These are phyloP conservation scores for Nannizziopsis arthrosporioides DNA, from an alignment of 2,329 filamentous ascomycete genomes.

Conservation along the genomic window DNA sequence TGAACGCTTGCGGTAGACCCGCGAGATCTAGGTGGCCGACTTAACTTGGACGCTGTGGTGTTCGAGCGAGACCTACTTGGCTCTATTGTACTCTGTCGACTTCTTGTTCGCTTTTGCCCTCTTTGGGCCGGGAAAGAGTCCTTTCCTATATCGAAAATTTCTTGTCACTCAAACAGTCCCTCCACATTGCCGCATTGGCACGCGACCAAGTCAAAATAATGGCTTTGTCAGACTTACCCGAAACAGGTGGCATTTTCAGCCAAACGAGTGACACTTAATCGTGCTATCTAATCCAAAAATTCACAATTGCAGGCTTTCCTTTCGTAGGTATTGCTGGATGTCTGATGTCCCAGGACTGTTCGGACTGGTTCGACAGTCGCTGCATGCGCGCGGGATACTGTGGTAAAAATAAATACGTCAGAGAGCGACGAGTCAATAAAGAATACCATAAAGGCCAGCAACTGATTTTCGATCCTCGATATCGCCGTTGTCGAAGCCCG, in stretches of 20 bases:
- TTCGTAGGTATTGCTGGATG: neutral
- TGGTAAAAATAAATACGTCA: conserved; percentile 9
- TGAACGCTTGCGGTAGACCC: conserved; percentile 39
- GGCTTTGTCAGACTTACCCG: conserved; percentile 20
- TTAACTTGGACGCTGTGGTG: conserved; percentile 29
- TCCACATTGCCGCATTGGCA: neutral
- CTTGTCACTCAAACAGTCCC: neutral
- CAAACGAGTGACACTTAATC: neutral
- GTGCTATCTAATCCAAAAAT: neutral
- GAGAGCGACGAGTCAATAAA: conserved; percentile 10
- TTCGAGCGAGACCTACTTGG: conserved; percentile 33
- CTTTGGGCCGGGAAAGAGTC: conserved; percentile 25
- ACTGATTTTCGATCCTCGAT: conserved; percentile 4
- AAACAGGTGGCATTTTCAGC: conserved; percentile 24
- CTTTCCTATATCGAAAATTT: conserved; percentile 4
- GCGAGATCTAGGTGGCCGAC: conserved; percentile 35
- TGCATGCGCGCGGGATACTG: conserved; percentile 6
- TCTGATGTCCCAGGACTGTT: neutral
- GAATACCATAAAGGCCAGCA: conserved; percentile 8
- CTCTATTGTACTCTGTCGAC: conserved; percentile 32
- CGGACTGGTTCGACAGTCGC: conserved; percentile 2
- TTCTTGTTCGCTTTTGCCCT: conserved; percentile 29
- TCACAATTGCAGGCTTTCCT: neutral
- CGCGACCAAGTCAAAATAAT: neutral
- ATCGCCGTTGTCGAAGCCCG: conserved; percentile 5